Percentiles rank a stretch among this genome's conserved stretches.
These are phyloP conservation scores for Botrytis aclada DNA, from an alignment of 2,329 filamentous ascomycete genomes.

Conservation along the genomic window DNA sequence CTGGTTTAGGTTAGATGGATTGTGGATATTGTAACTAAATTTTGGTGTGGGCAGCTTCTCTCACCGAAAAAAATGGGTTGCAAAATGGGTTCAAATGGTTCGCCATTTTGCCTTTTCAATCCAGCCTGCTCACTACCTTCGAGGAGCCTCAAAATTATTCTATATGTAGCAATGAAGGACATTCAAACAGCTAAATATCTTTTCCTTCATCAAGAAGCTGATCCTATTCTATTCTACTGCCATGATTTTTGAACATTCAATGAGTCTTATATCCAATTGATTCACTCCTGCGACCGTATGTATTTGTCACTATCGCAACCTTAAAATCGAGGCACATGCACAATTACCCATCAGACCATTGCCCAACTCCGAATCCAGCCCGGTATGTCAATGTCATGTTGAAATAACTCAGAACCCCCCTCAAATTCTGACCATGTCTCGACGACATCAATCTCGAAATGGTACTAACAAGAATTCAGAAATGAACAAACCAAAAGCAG, in stretches of 20 bases:
- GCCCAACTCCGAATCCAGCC: background rate
- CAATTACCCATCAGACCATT: background rate
- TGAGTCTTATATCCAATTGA: background rate
- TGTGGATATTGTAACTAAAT: no score
- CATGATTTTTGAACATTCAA: background rate
- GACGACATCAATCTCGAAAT: background rate
- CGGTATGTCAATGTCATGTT: conserved; percentile 1
- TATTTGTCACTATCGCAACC: background rate
- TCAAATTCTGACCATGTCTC: background rate
- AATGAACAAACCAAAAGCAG: conserved; percentile 5
- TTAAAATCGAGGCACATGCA: background rate
- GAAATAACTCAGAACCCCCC: background rate
- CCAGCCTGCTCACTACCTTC: background rate
- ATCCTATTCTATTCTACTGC: background rate
- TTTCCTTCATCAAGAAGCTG: background rate
- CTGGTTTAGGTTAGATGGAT: background rate
- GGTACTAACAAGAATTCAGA: conserved; percentile 4
- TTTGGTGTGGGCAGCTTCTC: no score
- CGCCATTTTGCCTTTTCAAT: background rate
- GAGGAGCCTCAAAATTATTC: background rate
- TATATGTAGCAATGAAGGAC: no score
- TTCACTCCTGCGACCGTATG: background rate
- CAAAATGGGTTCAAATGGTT: background rate
- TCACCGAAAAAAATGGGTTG: background rate
- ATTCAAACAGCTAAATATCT: background rate